These are phyloP conservation scores for Apiospora arundinis DNA, from an alignment of 2,329 filamentous ascomycete species.

Conservation along the genomic window DNA sequence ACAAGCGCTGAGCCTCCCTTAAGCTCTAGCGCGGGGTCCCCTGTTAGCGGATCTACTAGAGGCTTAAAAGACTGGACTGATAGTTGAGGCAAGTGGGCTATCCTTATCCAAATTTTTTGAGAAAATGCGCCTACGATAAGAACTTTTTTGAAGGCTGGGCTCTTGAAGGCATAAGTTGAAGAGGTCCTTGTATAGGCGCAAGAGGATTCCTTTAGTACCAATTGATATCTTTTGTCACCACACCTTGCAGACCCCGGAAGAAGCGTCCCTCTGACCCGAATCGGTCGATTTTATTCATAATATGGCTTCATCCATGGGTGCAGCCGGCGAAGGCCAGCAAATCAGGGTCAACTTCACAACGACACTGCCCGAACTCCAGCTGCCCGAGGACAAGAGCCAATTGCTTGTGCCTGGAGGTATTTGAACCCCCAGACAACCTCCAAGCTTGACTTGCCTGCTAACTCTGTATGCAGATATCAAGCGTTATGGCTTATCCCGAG, in stretches of 20 bases:
- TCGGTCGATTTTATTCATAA: neutral
- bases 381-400: conserved; percentile 67
- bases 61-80: neutral
- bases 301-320: conserved; percentile 26
- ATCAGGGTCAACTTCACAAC: conserved; percentile 74
- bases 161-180: conserved; percentile 8
- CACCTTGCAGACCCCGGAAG: neutral
- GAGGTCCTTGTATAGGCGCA: conserved; percentile 12
- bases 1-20: neutral
- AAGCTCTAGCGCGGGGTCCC: conserved; percentile 2
- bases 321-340: conserved; percentile 48
- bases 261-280: neutral
- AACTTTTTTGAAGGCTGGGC: conserved; percentile 20
- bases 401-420: conserved; percentile 67
- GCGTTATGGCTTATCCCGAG: conserved; percentile 72
- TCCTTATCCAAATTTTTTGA: conserved; percentile 8
- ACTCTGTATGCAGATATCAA: conserved; percentile 59
- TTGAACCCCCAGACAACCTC: conserved; percentile 24
- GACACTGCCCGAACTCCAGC: conserved; percentile 64
- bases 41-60: neutral
- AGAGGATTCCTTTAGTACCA: neutral
- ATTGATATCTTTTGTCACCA: neutral
- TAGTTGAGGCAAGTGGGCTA: conserved; percentile 3
- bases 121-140: conserved; percentile 19
- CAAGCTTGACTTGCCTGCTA: conserved; percentile 2